Evolutionary conservation across 2,329 filamentous ascomycete species (phyloP).

Genomic region (Ascochyta viciae-villosae): DNA sequence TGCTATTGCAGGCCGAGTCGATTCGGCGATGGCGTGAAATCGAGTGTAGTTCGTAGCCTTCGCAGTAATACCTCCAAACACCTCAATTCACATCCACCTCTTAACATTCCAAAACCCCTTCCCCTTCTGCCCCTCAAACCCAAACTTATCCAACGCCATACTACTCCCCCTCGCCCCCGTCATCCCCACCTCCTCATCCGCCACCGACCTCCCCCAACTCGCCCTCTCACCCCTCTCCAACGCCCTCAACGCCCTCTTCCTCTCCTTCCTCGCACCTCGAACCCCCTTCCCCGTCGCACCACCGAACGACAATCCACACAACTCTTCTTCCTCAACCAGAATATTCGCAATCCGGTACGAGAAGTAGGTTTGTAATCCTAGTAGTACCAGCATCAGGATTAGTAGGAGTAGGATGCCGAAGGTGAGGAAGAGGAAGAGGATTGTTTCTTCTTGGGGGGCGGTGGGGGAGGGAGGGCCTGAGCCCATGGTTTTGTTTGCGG

Average conservation of each 20-base stretch:
- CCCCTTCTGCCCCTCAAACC: not conserved
- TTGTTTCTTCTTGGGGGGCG: slow-evolving; percentile 17
- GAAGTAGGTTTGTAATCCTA: slow-evolving; percentile 34
- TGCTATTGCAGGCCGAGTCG: slow-evolving; percentile 17
- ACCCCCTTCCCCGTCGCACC: too few relatives aligned
- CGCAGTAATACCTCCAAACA: too few relatives aligned
- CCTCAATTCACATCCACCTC: slow-evolving; percentile 6
- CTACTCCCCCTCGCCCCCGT: slow-evolving; percentile 13
- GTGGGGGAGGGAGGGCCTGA: not conserved
- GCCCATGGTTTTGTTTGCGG: too few relatives aligned
- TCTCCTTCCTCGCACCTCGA: not conserved
- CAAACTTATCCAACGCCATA: slow-evolving; percentile 12
- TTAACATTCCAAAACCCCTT: slow-evolving; percentile 1
- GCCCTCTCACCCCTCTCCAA: slow-evolving; percentile 11
- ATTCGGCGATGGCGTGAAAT: slow-evolving; percentile 1
- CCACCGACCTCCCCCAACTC: not conserved
- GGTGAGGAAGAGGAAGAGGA: slow-evolving; percentile 35
- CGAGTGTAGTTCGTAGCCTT: not conserved
- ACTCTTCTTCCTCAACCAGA: slow-evolving; percentile 12
- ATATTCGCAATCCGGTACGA: slow-evolving; percentile 31
- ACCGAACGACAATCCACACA: too few relatives aligned
- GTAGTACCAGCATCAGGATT: slow-evolving; percentile 26
- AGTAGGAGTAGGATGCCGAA: slow-evolving; percentile 36
- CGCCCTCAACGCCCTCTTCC: slow-evolving; percentile 11
- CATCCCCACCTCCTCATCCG: slow-evolving; percentile 14